Evolutionary conservation across 306 rosid species (phyloP).

Genomic region (Vigna nakashimae): DNA sequence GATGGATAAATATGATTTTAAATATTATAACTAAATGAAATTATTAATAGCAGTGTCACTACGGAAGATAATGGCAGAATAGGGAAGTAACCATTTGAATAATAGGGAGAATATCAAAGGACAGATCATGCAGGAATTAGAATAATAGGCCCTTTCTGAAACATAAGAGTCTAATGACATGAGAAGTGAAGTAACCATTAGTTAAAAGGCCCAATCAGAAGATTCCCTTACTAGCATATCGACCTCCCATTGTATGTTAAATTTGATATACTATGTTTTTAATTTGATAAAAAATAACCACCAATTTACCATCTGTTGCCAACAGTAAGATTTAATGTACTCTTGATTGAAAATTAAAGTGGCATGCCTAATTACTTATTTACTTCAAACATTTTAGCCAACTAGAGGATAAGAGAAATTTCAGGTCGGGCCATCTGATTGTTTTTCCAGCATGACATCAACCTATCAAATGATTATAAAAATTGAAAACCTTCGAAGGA

Average conservation of each 20-base stretch:
- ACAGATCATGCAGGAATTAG: not conserved
- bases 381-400: not conserved
- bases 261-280: not conserved
- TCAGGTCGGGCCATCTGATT: not conserved
- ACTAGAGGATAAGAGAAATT: not conserved
- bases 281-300: not conserved
- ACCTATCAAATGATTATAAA: not conserved
- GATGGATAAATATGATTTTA: no score
- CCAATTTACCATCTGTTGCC: not conserved
- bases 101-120: not conserved
- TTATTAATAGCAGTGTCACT: no score
- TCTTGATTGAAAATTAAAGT: conserved; percentile 1
- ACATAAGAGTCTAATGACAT: conserved; percentile 1
- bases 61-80: not conserved
- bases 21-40: no score
- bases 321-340: not conserved
- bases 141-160: not conserved
- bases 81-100: not conserved
- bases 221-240: conserved; percentile 4
- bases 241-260: not conserved
- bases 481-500: not conserved
- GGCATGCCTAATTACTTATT: not conserved
- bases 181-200: not conserved
- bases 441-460: not conserved
- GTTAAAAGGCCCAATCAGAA: not conserved